Base-by-base conservation (phyloP, 1,284 basidiomycete genomes). In the Ceratobasidium sp. region DNA sequence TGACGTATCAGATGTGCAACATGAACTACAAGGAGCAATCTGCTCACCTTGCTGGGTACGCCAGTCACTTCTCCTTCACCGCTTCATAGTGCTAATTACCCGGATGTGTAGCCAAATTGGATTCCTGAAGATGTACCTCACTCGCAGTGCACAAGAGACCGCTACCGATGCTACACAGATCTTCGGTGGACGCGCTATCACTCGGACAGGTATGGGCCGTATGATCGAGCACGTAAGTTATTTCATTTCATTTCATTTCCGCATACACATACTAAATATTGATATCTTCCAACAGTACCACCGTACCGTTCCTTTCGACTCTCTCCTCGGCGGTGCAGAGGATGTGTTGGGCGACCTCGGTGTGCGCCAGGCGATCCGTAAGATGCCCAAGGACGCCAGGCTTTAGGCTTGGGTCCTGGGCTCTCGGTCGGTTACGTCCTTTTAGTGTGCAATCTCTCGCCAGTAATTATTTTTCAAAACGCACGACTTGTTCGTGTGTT, bases 121-220 rank as follows among this genome's bases (percentile, higher is more conserved):
- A 15, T 85, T 95, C 75, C 83, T 95, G 81, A 96, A 96, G 86
- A 91, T 89, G 84, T 88, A 89, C 78, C 85, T 86, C 71, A 93
- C 93, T 7, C 86, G 86, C 17, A 85, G 85, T 47, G 90, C 89
- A 0, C 92, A 93, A 79, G 87, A 90, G 69, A 92, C 93, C 19
- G 93, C 94, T 19, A 85, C 88, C 64, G 93, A 94, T 78, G 92
- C 93, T 36, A 92, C 95, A 6, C 89, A 95, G 84, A 86, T 93
- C 71, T 93, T 94, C 77, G 92, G 93, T 78, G 92, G 92, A 33
- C 90, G 92, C 77, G 93, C 91, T 53, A 89, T 94, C 75, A 94
- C 93, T 3, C 86, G 87, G 81, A 88, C 88, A 19, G 91, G 92
- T 73, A 89, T 93, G 91, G 92, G 92, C 51, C 84, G 85, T 71